phyloP scores from a whole-genome alignment of 2,329 filamentous ascomycete genomes.

The Monilinia fructigena region DNA sequence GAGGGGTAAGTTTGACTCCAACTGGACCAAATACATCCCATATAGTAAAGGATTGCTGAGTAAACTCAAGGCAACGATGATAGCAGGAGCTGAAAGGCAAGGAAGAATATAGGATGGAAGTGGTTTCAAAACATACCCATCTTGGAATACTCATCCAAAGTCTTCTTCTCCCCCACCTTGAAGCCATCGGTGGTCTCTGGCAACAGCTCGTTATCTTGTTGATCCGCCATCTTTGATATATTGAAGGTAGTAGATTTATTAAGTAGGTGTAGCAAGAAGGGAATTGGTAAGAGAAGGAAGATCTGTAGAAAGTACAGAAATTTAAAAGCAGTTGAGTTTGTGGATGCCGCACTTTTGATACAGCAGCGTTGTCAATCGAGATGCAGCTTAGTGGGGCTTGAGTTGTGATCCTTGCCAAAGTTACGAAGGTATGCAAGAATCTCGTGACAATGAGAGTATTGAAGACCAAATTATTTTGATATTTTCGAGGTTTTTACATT shows the following conservation, averaged over 20 bases:
- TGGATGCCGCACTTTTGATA: conserved; percentile 23
- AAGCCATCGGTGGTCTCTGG: conserved; percentile 91
- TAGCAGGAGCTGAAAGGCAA: neutral
- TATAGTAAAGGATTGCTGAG: neutral
- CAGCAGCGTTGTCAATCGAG: conserved; percentile 25
- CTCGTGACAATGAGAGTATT: conserved; percentile 5
- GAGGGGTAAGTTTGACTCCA: conserved; percentile 16
- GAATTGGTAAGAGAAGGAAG: conserved; percentile 11
- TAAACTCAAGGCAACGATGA: neutral
- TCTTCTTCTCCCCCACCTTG: conserved; percentile 99
- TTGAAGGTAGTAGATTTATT: conserved; percentile 3
- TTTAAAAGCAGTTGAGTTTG: conserved; percentile 24
- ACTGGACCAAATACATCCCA: neutral
- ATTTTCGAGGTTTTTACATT: no score
- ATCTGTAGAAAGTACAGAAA: conserved; percentile 15
- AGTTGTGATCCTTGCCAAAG: conserved; percentile 14
- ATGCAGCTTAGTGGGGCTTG: conserved; percentile 23
- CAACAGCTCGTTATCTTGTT: conserved; percentile 70
- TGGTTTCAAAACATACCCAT: conserved; percentile 64
- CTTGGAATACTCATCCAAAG: conserved; percentile 87
- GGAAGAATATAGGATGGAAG: neutral
- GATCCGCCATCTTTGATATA: conserved; percentile 40
- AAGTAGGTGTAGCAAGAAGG: neutral
- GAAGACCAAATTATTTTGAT: no score
- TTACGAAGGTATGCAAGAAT: neutral